Conservation (phyloP, 1,284 basidiomycete species). For the Naganishia sp. region DNA sequence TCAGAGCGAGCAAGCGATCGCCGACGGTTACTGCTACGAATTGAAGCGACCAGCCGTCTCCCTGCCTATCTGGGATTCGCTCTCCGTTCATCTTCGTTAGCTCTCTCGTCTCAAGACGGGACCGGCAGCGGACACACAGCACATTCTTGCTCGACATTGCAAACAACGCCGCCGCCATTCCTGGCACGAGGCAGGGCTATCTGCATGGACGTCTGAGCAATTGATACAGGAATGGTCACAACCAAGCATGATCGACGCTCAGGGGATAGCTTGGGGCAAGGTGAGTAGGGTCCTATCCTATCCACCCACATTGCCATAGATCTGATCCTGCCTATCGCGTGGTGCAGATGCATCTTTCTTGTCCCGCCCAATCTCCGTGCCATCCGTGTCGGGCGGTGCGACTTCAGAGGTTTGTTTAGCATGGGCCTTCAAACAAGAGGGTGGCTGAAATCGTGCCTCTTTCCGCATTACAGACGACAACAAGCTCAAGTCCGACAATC, state of each 20-base stretch:
- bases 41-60: no score
- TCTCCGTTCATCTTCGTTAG: no score
- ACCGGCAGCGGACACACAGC: no score
- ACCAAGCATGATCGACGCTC: constrained; percentile 7
- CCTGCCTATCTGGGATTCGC: no score
- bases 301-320: background rate
- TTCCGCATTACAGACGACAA: background rate
- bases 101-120: no score
- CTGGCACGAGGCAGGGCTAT: background rate
- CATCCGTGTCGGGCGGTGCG: background rate
- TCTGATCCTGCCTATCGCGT: background rate
- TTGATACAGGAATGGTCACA: background rate
- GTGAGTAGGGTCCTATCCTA: background rate
- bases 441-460: background rate
- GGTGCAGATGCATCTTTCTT: background rate
- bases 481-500: background rate
- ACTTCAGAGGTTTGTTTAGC: background rate
- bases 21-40: no score
- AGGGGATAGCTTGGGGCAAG: background rate
- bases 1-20: no score
- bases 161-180: no score
- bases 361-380: background rate
- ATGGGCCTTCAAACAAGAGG: background rate
- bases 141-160: no score
- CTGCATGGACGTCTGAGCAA: background rate